Conservation (phyloP, 1,284 basidiomycete species). For the Lentinula novae-zelandiae region DNA sequence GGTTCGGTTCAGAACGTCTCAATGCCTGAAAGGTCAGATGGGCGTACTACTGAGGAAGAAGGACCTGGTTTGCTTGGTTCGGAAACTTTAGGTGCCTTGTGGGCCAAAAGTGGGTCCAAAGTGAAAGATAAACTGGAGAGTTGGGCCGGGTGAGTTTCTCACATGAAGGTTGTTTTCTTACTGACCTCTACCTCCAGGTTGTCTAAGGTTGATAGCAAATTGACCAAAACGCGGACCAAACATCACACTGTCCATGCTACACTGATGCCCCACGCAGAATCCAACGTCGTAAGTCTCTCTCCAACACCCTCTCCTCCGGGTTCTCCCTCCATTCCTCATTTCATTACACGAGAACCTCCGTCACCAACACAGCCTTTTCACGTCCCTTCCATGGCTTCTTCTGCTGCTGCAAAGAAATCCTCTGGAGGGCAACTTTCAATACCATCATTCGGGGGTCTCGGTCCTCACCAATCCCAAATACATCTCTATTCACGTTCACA, state of each 20-base stretch:
- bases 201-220: slow-evolving; percentile 18
- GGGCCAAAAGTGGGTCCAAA: slow-evolving; percentile 50
- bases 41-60: slow-evolving; percentile 42
- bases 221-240: slow-evolving; percentile 14
- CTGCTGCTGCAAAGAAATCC: not conserved
- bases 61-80: slow-evolving; percentile 24
- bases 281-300: slow-evolving; percentile 9
- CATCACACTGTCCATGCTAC: not conserved
- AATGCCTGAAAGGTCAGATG: slow-evolving; percentile 27
- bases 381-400: not conserved
- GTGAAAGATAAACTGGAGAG: slow-evolving; percentile 67
- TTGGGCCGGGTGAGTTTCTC: slow-evolving; percentile 56
- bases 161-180: not conserved
- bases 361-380: not conserved
- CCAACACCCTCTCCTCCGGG: slow-evolving; percentile 8
- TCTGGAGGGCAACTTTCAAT: not conserved
- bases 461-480: not conserved
- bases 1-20: slow-evolving; percentile 1
- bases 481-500: not conserved
- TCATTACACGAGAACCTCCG: not conserved
- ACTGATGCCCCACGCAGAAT: not conserved
- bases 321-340: slow-evolving; percentile 2
- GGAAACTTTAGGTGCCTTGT: slow-evolving; percentile 23
- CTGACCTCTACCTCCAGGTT: not conserved
- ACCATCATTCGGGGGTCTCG: not conserved